These are phyloP conservation scores for Cutaneotrichosporon sp. DNA, from an alignment of 1,284 basidiomycete species.

Conservation along the genomic window DNA sequence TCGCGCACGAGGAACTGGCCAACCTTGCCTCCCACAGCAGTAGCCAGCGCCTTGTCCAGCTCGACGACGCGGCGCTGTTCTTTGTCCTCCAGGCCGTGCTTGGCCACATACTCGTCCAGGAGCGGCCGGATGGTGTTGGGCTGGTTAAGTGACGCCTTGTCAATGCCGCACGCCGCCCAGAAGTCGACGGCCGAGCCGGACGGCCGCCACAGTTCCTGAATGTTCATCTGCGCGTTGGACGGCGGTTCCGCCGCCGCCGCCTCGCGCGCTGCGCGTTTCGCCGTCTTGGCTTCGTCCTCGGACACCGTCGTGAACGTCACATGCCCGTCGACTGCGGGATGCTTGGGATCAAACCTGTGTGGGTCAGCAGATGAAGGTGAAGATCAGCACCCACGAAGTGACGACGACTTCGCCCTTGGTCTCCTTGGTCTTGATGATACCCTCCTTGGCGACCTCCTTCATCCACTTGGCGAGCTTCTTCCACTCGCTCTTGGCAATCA, in stretches of 20 bases:
- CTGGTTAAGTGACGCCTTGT: conserved; percentile 37
- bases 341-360: conserved; percentile 59
- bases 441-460: conserved; percentile 65
- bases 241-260: conserved; percentile 51
- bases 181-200: conserved; percentile 55
- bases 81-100: conserved; percentile 61
- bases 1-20: conserved; percentile 63
- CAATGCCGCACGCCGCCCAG: conserved; percentile 57
- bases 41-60: conserved; percentile 56
- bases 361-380: neutral
- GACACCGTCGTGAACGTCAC: conserved; percentile 57
- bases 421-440: conserved; percentile 66
- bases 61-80: conserved; percentile 65
- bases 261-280: conserved; percentile 43
- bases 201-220: conserved; percentile 72
- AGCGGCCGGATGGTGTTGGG: conserved; percentile 50
- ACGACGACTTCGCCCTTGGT: conserved; percentile 54
- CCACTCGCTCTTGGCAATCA: conserved; percentile 51
- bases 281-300: conserved; percentile 54
- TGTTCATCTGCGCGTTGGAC: conserved; percentile 25
- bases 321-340: conserved; percentile 58
- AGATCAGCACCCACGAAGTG: conserved; percentile 23
- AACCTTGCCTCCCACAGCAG: conserved; percentile 47
- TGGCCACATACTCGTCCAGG: conserved; percentile 60
- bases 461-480: conserved; percentile 77